Conservation (phyloP, 2,329 filamentous ascomycete genomes). For the Paecilomyces sp. region DNA sequence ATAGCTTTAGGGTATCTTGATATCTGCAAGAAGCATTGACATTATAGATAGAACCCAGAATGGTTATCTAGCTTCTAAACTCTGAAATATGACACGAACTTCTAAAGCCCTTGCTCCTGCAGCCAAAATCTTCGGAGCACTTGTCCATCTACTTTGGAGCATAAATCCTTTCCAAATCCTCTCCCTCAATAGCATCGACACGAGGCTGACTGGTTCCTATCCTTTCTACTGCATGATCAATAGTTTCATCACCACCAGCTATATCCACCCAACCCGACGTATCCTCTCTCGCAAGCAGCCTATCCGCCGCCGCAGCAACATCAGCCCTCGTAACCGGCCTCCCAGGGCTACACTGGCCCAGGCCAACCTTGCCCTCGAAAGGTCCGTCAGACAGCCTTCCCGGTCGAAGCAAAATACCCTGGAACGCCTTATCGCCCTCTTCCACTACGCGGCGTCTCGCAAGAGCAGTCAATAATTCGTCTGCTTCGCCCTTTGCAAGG, state of each 20-base stretch:
- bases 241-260: background rate
- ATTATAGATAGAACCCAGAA: no score
- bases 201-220: background rate
- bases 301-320: background rate
- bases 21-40: no score
- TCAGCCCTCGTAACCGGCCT: constrained; percentile 1
- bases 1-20: no score
- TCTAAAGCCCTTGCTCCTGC: no score
- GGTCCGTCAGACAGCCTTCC: background rate
- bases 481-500: constrained; percentile 1
- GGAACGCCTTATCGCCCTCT: background rate
- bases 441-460: background rate
- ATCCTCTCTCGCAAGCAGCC: background rate
- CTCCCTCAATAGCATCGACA: background rate
- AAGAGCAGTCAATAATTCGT: background rate
- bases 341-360: background rate
- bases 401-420: background rate
- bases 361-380: background rate
- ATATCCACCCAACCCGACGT: constrained; percentile 1
- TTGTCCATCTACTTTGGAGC: background rate
- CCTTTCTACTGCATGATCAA: background rate
- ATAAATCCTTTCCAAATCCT: background rate
- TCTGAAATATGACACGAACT: no score
- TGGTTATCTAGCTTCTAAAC: no score
- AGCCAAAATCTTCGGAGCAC: background rate